Conservation (phyloP, 768 basidiomycete genomes). For the Mycena rosella region DNA sequence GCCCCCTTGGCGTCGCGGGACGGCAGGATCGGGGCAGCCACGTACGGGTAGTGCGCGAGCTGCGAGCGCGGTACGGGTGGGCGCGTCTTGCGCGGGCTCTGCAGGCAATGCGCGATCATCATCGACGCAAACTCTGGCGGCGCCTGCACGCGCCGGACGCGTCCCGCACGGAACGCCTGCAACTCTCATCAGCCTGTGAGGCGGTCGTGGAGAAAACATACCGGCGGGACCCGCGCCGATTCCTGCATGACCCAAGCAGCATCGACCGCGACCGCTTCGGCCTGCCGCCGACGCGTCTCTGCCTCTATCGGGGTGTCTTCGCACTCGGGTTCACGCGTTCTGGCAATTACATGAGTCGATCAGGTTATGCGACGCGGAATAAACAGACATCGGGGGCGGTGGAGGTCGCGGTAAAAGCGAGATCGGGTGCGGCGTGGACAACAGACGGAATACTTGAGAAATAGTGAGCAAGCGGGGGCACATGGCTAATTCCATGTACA, state of each 20-base stretch:
- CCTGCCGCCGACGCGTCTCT: conserved; percentile 53
- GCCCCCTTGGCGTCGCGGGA: background rate
- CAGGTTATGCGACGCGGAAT: background rate
- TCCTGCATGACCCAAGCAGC: conserved; percentile 44
- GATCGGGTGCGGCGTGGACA: conserved; percentile 60
- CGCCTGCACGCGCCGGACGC: conserved; percentile 25
- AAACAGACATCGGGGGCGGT: conserved; percentile 54
- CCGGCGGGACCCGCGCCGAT: conserved; percentile 36
- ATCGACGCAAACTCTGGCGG: conserved; percentile 36
- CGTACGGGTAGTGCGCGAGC: conserved; percentile 52
- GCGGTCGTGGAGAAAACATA: conserved; percentile 23
- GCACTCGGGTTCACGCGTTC: conserved; percentile 61
- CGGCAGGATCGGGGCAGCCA: conserved; percentile 13
- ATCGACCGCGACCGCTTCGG: conserved; percentile 57
- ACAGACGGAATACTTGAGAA: conserved; percentile 60
- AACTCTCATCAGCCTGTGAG: background rate
- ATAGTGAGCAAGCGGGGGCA: conserved; percentile 19
- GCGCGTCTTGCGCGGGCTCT: conserved; percentile 53
- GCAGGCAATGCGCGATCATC: conserved; percentile 46
- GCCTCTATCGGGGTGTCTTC: conserved; percentile 63
- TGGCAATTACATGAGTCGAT: conserved; percentile 36
- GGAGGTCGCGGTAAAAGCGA: conserved; percentile 59
- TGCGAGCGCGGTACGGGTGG: conserved; percentile 51
- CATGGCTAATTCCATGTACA: conserved; percentile 2
- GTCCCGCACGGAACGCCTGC: conserved; percentile 33